Conservation (phyloP, 2,329 filamentous ascomycete species). For the Botryosphaeria agaves region DNA sequence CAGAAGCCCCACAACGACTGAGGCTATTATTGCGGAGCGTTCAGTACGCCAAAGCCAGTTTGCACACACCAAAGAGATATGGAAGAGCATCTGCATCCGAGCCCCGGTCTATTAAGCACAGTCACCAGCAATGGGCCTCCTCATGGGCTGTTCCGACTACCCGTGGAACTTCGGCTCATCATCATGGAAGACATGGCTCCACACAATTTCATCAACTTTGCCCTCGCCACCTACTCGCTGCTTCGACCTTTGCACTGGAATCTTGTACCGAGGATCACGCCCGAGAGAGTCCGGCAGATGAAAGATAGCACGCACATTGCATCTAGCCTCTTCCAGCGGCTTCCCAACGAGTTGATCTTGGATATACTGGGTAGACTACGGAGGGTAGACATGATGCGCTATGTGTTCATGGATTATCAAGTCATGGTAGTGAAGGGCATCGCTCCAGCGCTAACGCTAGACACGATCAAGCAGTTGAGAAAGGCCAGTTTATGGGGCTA, state of each 20-base stretch:
- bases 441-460: background rate
- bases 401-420: constrained; percentile 11
- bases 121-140: constrained; percentile 2
- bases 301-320: constrained; percentile 12
- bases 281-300: constrained; percentile 11
- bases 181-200: constrained; percentile 24
- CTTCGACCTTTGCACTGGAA: constrained; percentile 21
- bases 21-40: constrained; percentile 2
- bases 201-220: constrained; percentile 25
- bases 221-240: constrained; percentile 27
- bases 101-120: background rate
- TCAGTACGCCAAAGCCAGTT: background rate
- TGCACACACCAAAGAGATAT: background rate
- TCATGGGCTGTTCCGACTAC: constrained; percentile 22
- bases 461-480: no score
- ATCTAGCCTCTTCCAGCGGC: constrained; percentile 10
- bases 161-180: constrained; percentile 27
- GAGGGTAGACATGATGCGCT: constrained; percentile 19
- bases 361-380: constrained; percentile 20
- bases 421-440: background rate
- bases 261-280: constrained; percentile 16
- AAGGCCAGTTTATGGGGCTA: no score
- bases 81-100: background rate
- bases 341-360: constrained; percentile 24
- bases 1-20: constrained; percentile 16